Conservation (phyloP, 2,329 filamentous ascomycete genomes). For the Nemania diffusa region DNA sequence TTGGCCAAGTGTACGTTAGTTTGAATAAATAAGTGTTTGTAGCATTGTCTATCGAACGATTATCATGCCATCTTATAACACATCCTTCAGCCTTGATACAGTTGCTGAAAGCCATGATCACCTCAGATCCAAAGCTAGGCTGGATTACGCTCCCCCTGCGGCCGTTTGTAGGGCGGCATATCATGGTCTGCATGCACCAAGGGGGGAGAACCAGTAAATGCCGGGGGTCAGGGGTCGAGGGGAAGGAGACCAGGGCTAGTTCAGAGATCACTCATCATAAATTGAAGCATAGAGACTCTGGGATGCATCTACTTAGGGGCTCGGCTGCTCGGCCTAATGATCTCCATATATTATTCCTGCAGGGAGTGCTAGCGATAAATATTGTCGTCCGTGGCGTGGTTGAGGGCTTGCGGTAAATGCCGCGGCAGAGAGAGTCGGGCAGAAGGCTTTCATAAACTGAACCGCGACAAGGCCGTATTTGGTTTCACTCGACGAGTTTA, state of each 20-base stretch:
- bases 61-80: not conserved
- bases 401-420: not conserved
- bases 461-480: not conserved
- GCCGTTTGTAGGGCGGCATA: not conserved
- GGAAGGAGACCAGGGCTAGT: not conserved
- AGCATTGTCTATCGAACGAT: not conserved
- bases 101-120: not conserved
- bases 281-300: not conserved
- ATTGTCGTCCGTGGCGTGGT: not conserved
- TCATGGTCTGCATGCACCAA: not conserved
- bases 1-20: not conserved
- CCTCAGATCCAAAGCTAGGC: not conserved
- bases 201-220: not conserved
- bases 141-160: not conserved
- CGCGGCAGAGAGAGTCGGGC: not conserved
- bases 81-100: not conserved
- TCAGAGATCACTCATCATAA: constrained; percentile 3
- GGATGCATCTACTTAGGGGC: not conserved
- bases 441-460: not conserved
- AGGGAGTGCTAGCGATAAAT: not conserved
- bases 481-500: not conserved
- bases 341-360: not conserved
- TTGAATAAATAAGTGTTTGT: not conserved
- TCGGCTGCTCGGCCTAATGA: not conserved
- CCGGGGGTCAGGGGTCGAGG: not conserved